Evolutionary conservation across 1,284 basidiomycete species (phyloP), one percentile per base, ranked within the genome.

Genomic region (Melampsora larici-populina): DNA sequence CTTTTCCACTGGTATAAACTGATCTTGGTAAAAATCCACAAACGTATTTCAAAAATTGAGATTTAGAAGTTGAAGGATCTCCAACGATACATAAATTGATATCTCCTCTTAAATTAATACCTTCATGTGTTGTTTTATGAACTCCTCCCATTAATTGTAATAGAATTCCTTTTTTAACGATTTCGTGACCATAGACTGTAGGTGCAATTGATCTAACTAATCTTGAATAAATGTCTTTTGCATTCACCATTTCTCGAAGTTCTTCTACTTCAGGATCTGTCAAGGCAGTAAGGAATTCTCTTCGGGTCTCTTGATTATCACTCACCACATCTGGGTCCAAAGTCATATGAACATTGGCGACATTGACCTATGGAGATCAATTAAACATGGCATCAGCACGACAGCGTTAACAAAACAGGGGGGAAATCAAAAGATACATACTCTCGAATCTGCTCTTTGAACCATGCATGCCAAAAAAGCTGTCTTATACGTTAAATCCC

Each of bases 91-190:
- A 99, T 78, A 99, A 94, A 82, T 99, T 99, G 84, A 99, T 91
- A 82, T 99, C 97, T 1, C 97, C 97, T 85, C 97, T 90, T 24
- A 99, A 87, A 83, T 98, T 90, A 88, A 99, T 99, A 64, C 97
- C 97, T 84, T 99, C 97, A 0, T 88, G 86, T 0, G 96, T 99
- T 83, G 94, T 90, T 84, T 99, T 99, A 86, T 99, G 96, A 15
- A 99, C 96, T 63, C 97, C 97, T n/a, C 97, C 96, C 93, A 99
- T 94, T 62, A 99, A 88, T 83, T 99, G 97, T 17, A 99, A 87
- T n/a, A 99, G 86, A 51, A 99, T 88, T 11, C 97, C 97, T 85
- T 99, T 99, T 86, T 99, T 99, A 81, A 97, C 94, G 74, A 97
- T 95, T 82, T 98, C 95, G 84, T 97, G 95, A 0, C 94, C 96